Evolutionary conservation across 192 early-diverging fungal species (phyloP), one percentile per base, ranked within the genome.

Genomic region (Spizellomyces sp.): DNA sequence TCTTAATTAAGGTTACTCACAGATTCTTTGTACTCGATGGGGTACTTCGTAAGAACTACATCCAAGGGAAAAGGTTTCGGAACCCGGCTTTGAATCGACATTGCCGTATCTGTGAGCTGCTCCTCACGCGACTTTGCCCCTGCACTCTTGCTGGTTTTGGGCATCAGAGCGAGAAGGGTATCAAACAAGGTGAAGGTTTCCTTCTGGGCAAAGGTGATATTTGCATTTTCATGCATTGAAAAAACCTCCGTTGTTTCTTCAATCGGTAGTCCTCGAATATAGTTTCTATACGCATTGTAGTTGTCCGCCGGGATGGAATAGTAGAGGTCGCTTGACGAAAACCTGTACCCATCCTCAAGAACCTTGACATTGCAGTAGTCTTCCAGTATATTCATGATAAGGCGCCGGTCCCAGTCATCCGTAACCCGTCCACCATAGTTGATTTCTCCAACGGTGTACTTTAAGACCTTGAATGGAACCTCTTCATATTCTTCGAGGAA

Each of bases 401-500:
- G 62, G n/a, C 86, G 76, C 45, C 86, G 68, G 60, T 87, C 86
- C 76, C 79, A 82, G 54, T 87, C 84, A 58, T 87, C 86, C 4
- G 86, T 87, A 21, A 87, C 86, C 46, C 86, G 76, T 15, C 86
- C 86, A 59, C 86, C 86, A 62, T 87, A 87, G 60, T 87, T 87
- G 72, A 87, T 87, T 69, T 87, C 86, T 9, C 84, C 86, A 27
- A 86, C 82, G 10, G 82, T 84, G 77, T 81, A 82, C 62, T 86
- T 84, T 10, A 87, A 68, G 22, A 87, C 86, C 58, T 86, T 87
- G 76, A 82, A 87, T n/a, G 86, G 86, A 17, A 80, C 74, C 42
- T 85, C 80, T 22, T 73, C 70, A 73, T 87, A 87, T 45, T 87
- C 86, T 67, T 86, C 82, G 67, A 87, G 65, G 72, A 86, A 87